Conservation (phyloP, 2,329 filamentous ascomycete species). For the Aspergillus spinulosporus region DNA sequence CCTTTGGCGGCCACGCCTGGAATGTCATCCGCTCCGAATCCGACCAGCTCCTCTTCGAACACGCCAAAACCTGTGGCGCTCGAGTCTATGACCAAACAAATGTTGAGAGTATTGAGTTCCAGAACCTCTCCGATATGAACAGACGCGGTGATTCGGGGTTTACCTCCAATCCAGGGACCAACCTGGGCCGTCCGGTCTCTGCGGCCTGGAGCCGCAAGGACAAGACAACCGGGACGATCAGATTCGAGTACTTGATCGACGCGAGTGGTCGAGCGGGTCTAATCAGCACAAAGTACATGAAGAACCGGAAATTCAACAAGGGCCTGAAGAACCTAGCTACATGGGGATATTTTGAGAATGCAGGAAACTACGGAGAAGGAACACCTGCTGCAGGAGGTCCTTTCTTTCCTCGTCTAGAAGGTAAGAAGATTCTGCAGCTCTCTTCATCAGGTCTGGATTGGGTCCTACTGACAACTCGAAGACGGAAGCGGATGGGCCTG, state of each 20-base stretch:
- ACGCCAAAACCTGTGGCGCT: constrained; percentile 30
- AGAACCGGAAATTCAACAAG: constrained; percentile 51
- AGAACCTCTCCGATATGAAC: too few relatives aligned
- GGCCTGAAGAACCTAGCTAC: constrained; percentile 52
- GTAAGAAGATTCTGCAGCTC: neutral
- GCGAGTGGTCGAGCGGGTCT: constrained; percentile 49
- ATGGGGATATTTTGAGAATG: constrained; percentile 51
- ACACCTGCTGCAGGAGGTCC: neutral
- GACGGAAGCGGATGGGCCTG: neutral
- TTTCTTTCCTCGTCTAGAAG: neutral
- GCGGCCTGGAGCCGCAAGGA: constrained; percentile 9
- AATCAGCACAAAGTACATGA: constrained; percentile 51
- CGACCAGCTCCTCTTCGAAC: constrained; percentile 32
- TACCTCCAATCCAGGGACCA: too few relatives aligned
- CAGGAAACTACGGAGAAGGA: neutral
- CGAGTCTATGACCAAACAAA: constrained; percentile 7
- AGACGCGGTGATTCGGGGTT: too few relatives aligned
- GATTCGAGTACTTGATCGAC: constrained; percentile 52
- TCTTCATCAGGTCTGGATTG: neutral
- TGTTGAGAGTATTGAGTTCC: neutral
- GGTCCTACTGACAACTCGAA: neutral
- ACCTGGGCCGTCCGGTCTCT: neutral
- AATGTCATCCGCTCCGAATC: constrained; percentile 34
- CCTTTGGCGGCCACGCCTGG: constrained; percentile 27
- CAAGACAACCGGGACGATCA: neutral